These are phyloP conservation scores for Solanum rostratum DNA, from an alignment of 257 asterid genomes.

Conservation along the genomic window DNA sequence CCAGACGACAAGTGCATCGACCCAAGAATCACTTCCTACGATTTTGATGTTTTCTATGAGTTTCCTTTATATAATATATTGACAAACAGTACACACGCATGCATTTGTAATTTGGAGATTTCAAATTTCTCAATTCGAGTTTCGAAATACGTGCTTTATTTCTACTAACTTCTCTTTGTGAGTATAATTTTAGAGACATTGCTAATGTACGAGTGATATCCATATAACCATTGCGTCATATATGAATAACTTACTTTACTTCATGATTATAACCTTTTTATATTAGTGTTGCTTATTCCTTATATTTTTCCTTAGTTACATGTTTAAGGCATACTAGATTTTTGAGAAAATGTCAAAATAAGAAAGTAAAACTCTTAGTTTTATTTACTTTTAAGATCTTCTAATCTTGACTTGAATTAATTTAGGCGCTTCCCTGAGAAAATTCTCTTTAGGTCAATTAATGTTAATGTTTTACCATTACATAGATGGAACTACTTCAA, in stretches of 20 bases:
- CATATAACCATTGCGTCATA: background rate
- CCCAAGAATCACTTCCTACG: constrained; percentile 16
- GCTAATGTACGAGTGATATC: background rate
- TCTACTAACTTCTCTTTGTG: background rate
- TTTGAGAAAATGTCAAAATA: too few relatives aligned
- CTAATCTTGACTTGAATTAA: too few relatives aligned
- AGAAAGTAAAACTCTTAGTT: too few relatives aligned
- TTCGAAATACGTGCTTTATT: background rate
- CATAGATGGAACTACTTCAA: background rate
- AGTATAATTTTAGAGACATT: too few relatives aligned
- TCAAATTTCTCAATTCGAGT: background rate
- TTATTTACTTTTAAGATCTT: too few relatives aligned
- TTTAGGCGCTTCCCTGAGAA: background rate
- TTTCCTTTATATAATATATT: background rate
- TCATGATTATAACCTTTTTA: too few relatives aligned
- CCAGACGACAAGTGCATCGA: too few relatives aligned
- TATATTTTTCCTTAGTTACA: background rate
- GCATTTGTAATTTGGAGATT: background rate
- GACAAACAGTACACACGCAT: too few relatives aligned
- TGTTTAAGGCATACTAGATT: background rate
- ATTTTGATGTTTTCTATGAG: constrained; percentile 14
- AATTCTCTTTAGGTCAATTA: background rate
- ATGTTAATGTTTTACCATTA: too few relatives aligned
- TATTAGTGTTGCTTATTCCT: background rate
- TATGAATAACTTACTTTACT: background rate